A percentile compares a stretch with the other conserved stretches of the same genome.
phyloP scores from a whole-genome alignment of 306 rosid genomes.

The Myrica gale region DNA sequence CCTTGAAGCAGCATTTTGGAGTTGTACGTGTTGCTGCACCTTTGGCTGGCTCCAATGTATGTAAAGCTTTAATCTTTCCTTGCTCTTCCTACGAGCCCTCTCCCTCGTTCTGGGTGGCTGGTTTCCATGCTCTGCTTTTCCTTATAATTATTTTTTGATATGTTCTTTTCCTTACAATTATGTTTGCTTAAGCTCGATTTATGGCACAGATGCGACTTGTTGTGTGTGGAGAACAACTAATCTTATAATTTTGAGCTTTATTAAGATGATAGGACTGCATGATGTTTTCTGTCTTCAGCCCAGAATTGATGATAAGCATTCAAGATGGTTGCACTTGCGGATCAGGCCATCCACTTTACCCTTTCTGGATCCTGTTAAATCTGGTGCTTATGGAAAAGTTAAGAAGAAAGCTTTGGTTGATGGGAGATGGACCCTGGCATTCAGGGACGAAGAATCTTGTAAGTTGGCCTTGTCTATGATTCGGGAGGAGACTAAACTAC shows the following conservation, averaged over 20 bases:
- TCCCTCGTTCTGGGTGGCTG: neutral
- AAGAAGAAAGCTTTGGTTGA: constrained; percentile 65
- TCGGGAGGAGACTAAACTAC: constrained; percentile 54
- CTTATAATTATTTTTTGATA: too few species aligned
- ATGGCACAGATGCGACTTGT: neutral
- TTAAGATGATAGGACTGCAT: constrained; percentile 15
- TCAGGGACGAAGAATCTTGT: constrained; percentile 77
- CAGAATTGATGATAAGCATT: constrained; percentile 63
- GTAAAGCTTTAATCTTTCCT: constrained; percentile 24
- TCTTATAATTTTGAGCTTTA: neutral
- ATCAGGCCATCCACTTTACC: constrained; percentile 79
- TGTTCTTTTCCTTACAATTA: neutral
- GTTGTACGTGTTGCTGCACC: constrained; percentile 73
- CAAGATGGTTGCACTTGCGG: constrained; percentile 85
- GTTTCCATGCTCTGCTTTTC: neutral
- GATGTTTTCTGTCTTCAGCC: constrained; percentile 54
- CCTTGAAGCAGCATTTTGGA: constrained; percentile 64
- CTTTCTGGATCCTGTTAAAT: constrained; percentile 50
- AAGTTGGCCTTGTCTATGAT: constrained; percentile 66
- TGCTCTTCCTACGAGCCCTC: constrained; percentile 3
- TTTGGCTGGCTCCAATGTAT: constrained; percentile 84
- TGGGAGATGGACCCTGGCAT: constrained; percentile 97
- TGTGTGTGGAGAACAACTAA: neutral
- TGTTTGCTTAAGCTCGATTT: neutral
- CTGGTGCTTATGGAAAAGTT: constrained; percentile 32